A percentile compares a stretch with the other conserved stretches of the same genome.
These are phyloP conservation scores for Colletotrichum lentis DNA, from an alignment of 2,329 filamentous ascomycete genomes.

Conservation along the genomic window DNA sequence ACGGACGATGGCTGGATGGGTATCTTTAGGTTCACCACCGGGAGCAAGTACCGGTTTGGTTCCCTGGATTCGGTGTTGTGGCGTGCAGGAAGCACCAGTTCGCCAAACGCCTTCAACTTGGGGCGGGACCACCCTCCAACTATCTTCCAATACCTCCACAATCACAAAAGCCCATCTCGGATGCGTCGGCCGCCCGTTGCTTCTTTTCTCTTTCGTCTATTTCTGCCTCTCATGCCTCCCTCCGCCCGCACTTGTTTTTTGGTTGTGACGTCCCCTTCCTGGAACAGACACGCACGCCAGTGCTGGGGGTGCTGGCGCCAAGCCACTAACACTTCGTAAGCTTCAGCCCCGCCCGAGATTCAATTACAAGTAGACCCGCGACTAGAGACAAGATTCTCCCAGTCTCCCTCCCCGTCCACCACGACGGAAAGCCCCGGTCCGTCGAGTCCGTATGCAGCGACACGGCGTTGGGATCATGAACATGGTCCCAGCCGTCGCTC, in stretches of 20 bases:
- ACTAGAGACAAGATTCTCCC: slow-evolving; percentile 3
- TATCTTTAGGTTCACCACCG: neutral
- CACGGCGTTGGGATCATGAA: neutral
- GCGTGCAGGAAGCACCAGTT: neutral
- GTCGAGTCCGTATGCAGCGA: neutral
- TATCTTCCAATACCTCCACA: too few species aligned
- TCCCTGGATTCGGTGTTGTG: neutral
- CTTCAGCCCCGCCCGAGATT: slow-evolving; percentile 20
- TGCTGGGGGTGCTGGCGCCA: slow-evolving; percentile 16
- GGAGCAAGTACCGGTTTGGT: neutral
- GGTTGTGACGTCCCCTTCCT: slow-evolving; percentile 1
- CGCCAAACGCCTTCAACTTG: neutral
- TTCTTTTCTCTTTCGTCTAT: neutral
- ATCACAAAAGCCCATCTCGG: neutral
- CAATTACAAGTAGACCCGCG: slow-evolving; percentile 29
- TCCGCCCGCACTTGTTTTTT: neutral
- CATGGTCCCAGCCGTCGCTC: slow-evolving; percentile 1
- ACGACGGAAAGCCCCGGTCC: slow-evolving; percentile 4
- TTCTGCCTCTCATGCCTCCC: neutral
- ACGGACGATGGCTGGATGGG: neutral
- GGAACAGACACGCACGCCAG: too few species aligned
- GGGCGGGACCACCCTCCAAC: too few species aligned
- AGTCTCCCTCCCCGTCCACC: neutral
- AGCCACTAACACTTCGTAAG: slow-evolving; percentile 26
- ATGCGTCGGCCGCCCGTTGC: neutral